phyloP scores from a whole-genome alignment of 225 moss, liverwort and hornwort species.

The Bryoerythrophyllum caledonicum region DNA sequence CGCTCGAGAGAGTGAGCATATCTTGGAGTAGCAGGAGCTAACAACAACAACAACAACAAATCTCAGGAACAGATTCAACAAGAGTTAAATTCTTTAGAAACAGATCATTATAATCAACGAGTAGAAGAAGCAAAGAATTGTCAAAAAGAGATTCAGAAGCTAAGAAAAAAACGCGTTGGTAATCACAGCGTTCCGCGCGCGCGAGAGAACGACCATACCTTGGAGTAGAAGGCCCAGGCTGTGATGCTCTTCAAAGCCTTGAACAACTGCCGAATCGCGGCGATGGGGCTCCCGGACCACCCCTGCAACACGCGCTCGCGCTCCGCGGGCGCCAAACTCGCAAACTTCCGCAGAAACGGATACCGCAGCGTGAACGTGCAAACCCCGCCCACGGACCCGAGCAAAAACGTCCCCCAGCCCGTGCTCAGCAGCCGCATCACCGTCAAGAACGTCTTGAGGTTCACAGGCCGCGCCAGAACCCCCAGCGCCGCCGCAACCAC shows the following conservation, averaged over 20 bases:
- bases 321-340: slow-evolving; percentile 21
- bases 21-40: too few relatives aligned
- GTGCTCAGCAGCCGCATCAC: slow-evolving; percentile 40
- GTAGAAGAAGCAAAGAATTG: not conserved
- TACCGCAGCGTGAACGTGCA: slow-evolving; percentile 33
- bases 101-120: too few relatives aligned
- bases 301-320: slow-evolving; percentile 60
- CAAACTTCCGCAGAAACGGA: slow-evolving; percentile 40
- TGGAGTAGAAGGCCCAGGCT: slow-evolving; percentile 57
- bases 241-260: slow-evolving; percentile 59
- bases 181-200: too few relatives aligned
- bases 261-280: slow-evolving; percentile 36
- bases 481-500: slow-evolving; percentile 42
- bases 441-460: slow-evolving; percentile 13
- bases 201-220: slow-evolving; percentile 36
- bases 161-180: not conserved
- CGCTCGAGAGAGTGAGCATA: too few relatives aligned
- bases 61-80: too few relatives aligned
- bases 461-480: slow-evolving; percentile 28
- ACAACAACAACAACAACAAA: too few relatives aligned
- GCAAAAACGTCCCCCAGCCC: slow-evolving; percentile 45
- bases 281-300: slow-evolving; percentile 48
- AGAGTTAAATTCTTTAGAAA: too few relatives aligned
- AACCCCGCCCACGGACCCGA: slow-evolving; percentile 40
- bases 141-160: not conserved